Base-by-base conservation (phyloP, 345 rosid species). In the Mallotus nudiflorus region DNA sequence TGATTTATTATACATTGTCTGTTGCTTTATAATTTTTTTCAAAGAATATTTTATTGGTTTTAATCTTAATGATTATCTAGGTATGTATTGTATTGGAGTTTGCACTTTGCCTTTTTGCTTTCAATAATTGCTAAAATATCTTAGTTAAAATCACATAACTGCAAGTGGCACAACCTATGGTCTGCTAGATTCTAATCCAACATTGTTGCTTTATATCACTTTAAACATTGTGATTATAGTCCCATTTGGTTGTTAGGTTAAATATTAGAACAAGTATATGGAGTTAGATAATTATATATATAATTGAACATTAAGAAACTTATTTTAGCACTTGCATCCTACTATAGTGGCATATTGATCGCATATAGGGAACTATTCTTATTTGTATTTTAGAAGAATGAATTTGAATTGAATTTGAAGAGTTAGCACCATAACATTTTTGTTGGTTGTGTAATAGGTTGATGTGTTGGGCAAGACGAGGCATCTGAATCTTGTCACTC, bases 401-500 rank as follows among this genome's bases (percentile, higher is more conserved):
- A 29, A 58, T 57, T 27, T 54, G 42, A 42, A 35, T 58, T 62
- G 24, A 27, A 22, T 60, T 11, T 35, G 39, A 59, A n/a, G 31
- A 31, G n/a, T 68, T 22, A 24, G 22, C 55, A 25, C 61, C 51
- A 15, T 33, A 20, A 57, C 45, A 66, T 65, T 33, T 68, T 60
- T 79, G 31, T 40, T 73, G 57, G 65, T 65, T 74, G 40, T 56
- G 45, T 80, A 57, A 39, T 82, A 93, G 98, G 93, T 94, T 66
- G 88, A 85, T 62, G 84, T 91, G 69, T 80, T 94, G 78, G 87
- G 97, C 81, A 91, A 87, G 81, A 80, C 82, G 68, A 83, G 97
- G 75, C 98, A 94, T 81, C 97, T 95, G 19, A 88, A 94, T 90
- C 81, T 94, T 50, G 85, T 94, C 54, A 88, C 92, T 16, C 88